Percentiles rank a stretch among this genome's conserved stretches.
Evolutionary conservation across 2,329 filamentous ascomycete genomes (phyloP).

Genomic region (Nothopassalora personata): DNA sequence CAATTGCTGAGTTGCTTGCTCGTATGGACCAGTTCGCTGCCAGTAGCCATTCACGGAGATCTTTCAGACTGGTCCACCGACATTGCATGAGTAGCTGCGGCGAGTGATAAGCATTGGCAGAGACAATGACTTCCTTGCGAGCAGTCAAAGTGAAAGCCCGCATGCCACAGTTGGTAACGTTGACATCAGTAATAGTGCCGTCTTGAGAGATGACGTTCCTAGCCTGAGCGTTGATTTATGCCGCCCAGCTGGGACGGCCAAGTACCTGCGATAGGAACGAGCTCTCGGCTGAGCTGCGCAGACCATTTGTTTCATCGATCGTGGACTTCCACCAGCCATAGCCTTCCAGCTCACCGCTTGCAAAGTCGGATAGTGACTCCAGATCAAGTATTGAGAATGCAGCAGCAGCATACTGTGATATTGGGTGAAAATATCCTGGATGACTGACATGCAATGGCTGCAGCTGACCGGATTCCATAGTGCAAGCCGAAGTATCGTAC

Average conservation of each 20-base stretch:
- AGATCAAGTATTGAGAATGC: slow-evolving; percentile 28
- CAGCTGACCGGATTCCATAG: slow-evolving; percentile 16
- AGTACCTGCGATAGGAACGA: slow-evolving; percentile 22
- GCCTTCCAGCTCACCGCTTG: slow-evolving; percentile 23
- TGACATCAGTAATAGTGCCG: slow-evolving; percentile 20
- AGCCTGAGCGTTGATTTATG: slow-evolving; percentile 32
- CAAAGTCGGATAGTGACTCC: slow-evolving; percentile 25
- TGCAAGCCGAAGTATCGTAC: slow-evolving; percentile 12
- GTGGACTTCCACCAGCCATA: slow-evolving; percentile 25
- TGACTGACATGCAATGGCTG: slow-evolving; percentile 32
- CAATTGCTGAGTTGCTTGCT: too few species aligned
- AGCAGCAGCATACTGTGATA: slow-evolving; percentile 26
- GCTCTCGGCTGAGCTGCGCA: slow-evolving; percentile 24
- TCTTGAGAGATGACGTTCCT: slow-evolving; percentile 33
- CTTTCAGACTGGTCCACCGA: slow-evolving; percentile 11
- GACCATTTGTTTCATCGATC: slow-evolving; percentile 28
- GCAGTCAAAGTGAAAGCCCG: slow-evolving; percentile 27
- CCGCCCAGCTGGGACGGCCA: slow-evolving; percentile 19
- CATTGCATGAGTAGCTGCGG: slow-evolving; percentile 35
- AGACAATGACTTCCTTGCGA: slow-evolving; percentile 31
- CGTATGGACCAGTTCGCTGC: slow-evolving; percentile 5
- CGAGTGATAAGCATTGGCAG: slow-evolving; percentile 29
- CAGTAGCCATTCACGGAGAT: slow-evolving; percentile 11
- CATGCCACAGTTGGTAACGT: slow-evolving; percentile 25
- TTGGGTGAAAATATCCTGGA: slow-evolving; percentile 25